Base-by-base conservation (phyloP, 495 filamentous ascomycete species). In the Hypoxylon rickii region DNA sequence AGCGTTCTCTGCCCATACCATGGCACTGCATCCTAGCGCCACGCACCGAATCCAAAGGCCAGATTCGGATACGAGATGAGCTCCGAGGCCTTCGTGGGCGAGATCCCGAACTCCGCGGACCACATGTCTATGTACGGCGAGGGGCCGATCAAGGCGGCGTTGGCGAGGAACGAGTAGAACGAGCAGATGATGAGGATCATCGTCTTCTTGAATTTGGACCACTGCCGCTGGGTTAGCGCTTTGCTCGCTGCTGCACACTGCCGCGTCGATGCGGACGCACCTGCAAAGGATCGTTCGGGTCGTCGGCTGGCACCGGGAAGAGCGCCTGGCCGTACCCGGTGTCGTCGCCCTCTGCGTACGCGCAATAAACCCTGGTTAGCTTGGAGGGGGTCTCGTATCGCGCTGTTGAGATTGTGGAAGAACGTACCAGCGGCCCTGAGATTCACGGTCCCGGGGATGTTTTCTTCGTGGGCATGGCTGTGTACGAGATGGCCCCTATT, bases 251-350 rank as follows among this genome's bases (percentile, higher is more conserved):
- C 12, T 2, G 19, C 24, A 29, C 24, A 29, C 24, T 29, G 4
- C 10, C 24, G 4, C 24, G 4, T 29, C 10, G 24, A 4, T 29
- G 24, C 24, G 4, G 2, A 51, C 61, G 16, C 42, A 78, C 77
- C 58, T 80, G 79, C 16, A 85, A 72, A n/a, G 84, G 84, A 64
- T 87, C 83, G 51, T 87, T 87, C 0, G 83, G 84, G 55, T 85
- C 83, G 44, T 83, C 80, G 0, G 81, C 77, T 5, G 84, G 83
- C 0, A 86, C 83, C 1, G 83, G 84, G 52, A 79, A 87, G 17
- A 86, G 65, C 2, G 83, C 84, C 55, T 85, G 82, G 45, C 83
- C 84, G 38, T 83, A 84, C 1, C 70, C 80, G 2, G 79, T 81
- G 53, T 85, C 83, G 54, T 87, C 83, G 42, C 83, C 84, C 69